These are phyloP conservation scores for Ploettnerulaceae sp. DNA, from an alignment of 2,329 filamentous ascomycete species.

Conservation along the genomic window DNA sequence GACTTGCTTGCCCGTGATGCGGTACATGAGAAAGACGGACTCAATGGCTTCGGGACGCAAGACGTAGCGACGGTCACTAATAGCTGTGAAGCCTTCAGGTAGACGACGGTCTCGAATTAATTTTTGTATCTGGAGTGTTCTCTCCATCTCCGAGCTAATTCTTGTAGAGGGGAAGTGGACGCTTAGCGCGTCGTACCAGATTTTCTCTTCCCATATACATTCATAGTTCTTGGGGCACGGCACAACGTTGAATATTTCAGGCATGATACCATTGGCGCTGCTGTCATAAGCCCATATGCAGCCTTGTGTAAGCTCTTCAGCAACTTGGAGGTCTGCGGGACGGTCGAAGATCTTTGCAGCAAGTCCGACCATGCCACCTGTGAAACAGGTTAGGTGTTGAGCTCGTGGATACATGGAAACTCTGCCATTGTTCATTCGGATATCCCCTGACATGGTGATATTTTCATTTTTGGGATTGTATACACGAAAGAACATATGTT, in stretches of 20 bases:
- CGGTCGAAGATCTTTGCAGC: slow-evolving; percentile 56
- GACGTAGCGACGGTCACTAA: slow-evolving; percentile 41
- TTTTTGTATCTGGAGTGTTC: slow-evolving; percentile 8
- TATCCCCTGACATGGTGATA: slow-evolving; percentile 47
- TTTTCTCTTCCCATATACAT: slow-evolving; percentile 39
- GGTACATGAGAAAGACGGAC: slow-evolving; percentile 57
- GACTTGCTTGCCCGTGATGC: slow-evolving; percentile 29
- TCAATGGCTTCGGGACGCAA: slow-evolving; percentile 62
- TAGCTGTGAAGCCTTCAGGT: slow-evolving; percentile 21
- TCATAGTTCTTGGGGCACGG: slow-evolving; percentile 22
- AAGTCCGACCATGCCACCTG: slow-evolving; percentile 65
- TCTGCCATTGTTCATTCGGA: slow-evolving; percentile 37
- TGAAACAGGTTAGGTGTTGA: slow-evolving; percentile 68
- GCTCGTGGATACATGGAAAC: slow-evolving; percentile 41
- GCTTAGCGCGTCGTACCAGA: slow-evolving; percentile 40
- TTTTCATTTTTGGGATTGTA: slow-evolving; percentile 36
- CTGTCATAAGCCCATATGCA: slow-evolving; percentile 59
- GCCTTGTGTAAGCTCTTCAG: slow-evolving; percentile 54
- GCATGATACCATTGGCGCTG: slow-evolving; percentile 55
- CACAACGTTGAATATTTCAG: slow-evolving; percentile 47
- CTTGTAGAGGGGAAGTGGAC: slow-evolving; percentile 45
- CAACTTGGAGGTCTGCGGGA: slow-evolving; percentile 50
- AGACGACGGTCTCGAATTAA: slow-evolving; percentile 18
- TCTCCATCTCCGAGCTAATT: slow-evolving; percentile 35
- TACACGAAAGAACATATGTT: slow-evolving; percentile 41